These are phyloP conservation scores for Lophiostoma macrostomum DNA, from an alignment of 495 filamentous ascomycete species.

Conservation along the genomic window DNA sequence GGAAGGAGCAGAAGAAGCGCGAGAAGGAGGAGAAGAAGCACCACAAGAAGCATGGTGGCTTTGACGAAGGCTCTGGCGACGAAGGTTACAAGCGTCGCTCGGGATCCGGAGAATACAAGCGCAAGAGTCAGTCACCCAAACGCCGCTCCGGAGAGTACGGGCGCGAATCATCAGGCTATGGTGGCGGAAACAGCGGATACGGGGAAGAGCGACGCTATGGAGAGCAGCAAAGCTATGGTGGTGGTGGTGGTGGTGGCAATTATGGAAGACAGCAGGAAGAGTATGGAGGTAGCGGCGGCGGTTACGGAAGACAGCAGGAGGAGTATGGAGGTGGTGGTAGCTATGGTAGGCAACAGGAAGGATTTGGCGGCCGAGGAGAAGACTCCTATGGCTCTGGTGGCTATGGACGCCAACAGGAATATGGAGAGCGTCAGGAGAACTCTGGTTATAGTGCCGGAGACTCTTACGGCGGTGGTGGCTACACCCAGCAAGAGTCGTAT, in stretches of 20 bases:
- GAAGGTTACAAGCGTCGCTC: constrained; percentile 19
- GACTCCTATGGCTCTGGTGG: constrained; percentile 1
- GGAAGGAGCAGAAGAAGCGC: constrained; percentile 29
- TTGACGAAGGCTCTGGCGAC: constrained; percentile 21
- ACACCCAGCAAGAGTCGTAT: constrained; percentile 2
- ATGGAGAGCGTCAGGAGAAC: background rate
- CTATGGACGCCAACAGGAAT: background rate
- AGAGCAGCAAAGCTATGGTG: constrained; percentile 11
- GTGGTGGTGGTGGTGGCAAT: constrained; percentile 6
- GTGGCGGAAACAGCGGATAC: constrained; percentile 1
- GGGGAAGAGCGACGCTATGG: constrained; percentile 1
- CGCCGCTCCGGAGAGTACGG: constrained; percentile 21
- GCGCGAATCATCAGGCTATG: constrained; percentile 20
- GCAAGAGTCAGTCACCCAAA: constrained; percentile 17
- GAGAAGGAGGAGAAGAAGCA: constrained; percentile 34
- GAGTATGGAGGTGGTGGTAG: constrained; percentile 11
- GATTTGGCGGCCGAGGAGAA: constrained; percentile 1
- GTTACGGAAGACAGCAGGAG: constrained; percentile 7
- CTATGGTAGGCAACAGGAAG: constrained; percentile 4
- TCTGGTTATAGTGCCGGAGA: background rate
- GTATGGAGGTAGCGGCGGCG: constrained; percentile 8
- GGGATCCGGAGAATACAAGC: constrained; percentile 13
- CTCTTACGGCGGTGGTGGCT: background rate
- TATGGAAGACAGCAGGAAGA: constrained; percentile 8
- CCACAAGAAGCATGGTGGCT: constrained; percentile 22